Evolutionary conservation across 768 basidiomycete species (phyloP), one percentile per base, ranked within the genome.

Genomic region (Leucocoprinus birnbaumii): DNA sequence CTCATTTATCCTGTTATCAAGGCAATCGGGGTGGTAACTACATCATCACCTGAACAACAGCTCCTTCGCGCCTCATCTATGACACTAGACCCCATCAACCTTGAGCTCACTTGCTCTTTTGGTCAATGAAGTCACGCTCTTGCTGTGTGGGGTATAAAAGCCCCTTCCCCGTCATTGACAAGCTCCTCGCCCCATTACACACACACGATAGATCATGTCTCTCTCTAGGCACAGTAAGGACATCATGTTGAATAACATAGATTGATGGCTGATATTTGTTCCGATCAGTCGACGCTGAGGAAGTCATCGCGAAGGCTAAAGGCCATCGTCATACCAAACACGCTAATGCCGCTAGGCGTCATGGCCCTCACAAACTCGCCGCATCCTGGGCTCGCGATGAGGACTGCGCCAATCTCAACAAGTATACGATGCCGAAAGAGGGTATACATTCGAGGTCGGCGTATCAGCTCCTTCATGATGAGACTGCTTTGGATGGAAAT

Each of bases 401-500:
- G 55, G 75, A 75, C 51, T 71, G 66, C 6, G 67, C 71, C 3
- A 54, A 57, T 3, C 65, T 71, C 18, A 75, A 79, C 26, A 82
- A 82, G 62, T 80, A 77, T 59, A 67, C 67, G 0, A 65, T 82
- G 14, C 80, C 80, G 4, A 65, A 63, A 43, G 52, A 68, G 5
- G 79, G 79, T 2, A 76, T 79, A 42, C 67, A 71, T 11, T 73
- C 73, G 11, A 72, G 70, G 51, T 69, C 75, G 3, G 79, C 79
- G 0, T 78, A 78, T 62, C 78, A 80, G 59, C 68, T 80, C 42
- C 64, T 80, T 8, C 77, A 79, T 60, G 82, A 83, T 61, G 83
- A 87, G 66, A 75, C 80, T 14, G 70, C 73, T 1, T 71, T 85
- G 5, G 82, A 83, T 60, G 82, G 82, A 21, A 80, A 79, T 58